Percentiles rank a stretch among this genome's conserved stretches.
Evolutionary conservation across 192 early-diverging fungal genomes (phyloP).

Genomic region (Podochytrium sp.): DNA sequence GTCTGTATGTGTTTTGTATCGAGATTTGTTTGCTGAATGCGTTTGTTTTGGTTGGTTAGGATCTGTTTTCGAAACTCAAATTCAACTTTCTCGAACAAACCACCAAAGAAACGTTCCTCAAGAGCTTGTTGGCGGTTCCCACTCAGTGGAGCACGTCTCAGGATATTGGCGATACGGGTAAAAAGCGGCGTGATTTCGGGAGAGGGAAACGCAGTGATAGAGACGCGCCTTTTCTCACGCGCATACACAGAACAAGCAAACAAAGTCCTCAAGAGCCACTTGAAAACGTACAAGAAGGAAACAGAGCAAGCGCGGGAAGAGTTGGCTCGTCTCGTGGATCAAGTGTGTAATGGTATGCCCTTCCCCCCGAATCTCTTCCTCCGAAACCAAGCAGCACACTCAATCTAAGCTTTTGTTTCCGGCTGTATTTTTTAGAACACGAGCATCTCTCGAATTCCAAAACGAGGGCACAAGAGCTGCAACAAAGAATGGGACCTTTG

Average conservation of each 20-base stretch:
- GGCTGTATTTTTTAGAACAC: not conserved
- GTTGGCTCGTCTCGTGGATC: conserved; percentile 12
- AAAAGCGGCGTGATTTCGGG: not conserved
- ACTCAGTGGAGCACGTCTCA: conserved; percentile 33
- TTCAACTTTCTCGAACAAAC: conserved; percentile 60
- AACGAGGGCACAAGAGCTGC: not conserved
- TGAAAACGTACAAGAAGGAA: conserved; percentile 24
- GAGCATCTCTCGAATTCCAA: not conserved
- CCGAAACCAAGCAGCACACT: not conserved
- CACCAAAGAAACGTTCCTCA: conserved; percentile 57
- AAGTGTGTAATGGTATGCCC: conserved; percentile 16
- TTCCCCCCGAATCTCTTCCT: not conserved
- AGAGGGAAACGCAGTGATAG: not conserved
- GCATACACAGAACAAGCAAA: conserved; percentile 6
- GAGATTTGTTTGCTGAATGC: not conserved
- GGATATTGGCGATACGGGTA: conserved; percentile 35
- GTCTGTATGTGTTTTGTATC: conserved; percentile 15
- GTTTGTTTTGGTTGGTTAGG: conserved; percentile 33
- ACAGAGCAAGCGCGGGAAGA: conserved; percentile 1
- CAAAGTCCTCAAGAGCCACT: conserved; percentile 5
- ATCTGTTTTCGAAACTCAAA: conserved; percentile 59
- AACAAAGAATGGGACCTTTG: not conserved
- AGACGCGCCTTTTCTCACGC: no score
- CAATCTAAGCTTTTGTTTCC: not conserved
- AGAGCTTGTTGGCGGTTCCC: conserved; percentile 47